A percentile compares a stretch with the other conserved stretches of the same genome.
phyloP scores from a whole-genome alignment of 192 early-diverging fungal genomes.

The Spizellomyces sp. region DNA sequence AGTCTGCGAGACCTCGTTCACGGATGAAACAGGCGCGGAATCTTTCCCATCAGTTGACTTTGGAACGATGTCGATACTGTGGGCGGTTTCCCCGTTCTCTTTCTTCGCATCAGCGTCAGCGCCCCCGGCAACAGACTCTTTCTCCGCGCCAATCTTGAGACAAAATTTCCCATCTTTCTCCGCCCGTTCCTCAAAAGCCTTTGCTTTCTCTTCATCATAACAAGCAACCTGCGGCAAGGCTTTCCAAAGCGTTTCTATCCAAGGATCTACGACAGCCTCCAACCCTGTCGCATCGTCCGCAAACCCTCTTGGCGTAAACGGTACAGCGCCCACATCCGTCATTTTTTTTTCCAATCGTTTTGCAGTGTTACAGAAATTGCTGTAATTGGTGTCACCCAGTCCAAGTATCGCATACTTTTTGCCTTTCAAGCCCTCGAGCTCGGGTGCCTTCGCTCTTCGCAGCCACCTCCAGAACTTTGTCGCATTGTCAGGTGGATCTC shows the following conservation, averaged over 20 bases:
- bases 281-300: conserved; percentile 94
- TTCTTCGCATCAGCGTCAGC: not conserved
- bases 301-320: conserved; percentile 76
- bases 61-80: not conserved
- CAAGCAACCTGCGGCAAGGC: conserved; percentile 57
- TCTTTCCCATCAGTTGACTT: not conserved
- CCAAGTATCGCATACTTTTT: conserved; percentile 62
- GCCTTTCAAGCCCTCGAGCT: conserved; percentile 63
- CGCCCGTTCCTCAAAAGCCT: conserved; percentile 16
- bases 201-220: conserved; percentile 40
- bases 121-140: not conserved
- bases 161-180: conserved; percentile 12
- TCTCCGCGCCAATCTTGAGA: conserved; percentile 16
- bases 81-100: conserved; percentile 1
- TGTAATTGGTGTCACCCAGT: conserved; percentile 94
- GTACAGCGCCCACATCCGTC: conserved; percentile 69
- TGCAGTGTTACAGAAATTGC: conserved; percentile 87
- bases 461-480: conserved; percentile 86
- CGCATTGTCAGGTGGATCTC: conserved; percentile 94
- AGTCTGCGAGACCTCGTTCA: not conserved
- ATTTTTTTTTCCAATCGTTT: conserved; percentile 79
- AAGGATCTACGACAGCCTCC: conserved; percentile 87
- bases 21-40: conserved; percentile 2
- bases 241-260: conserved; percentile 85
- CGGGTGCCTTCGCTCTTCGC: conserved; percentile 51